A percentile compares a stretch with the other conserved stretches of the same genome.
These are phyloP conservation scores for Barnettozyma hawaiiensis DNA, from an alignment of 1,139 yeast genomes.

Conservation along the genomic window DNA sequence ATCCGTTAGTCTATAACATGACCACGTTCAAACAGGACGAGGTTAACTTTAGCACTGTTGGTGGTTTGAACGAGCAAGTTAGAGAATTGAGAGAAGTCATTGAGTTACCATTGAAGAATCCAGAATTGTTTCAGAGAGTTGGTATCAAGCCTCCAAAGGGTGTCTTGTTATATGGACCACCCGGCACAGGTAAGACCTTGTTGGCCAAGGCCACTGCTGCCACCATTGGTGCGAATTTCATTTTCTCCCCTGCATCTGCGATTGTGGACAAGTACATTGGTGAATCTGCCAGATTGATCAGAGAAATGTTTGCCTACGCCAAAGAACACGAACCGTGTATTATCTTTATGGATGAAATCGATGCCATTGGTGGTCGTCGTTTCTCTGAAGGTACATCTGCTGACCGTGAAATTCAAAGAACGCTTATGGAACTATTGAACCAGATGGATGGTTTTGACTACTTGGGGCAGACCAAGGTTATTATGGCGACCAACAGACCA, in stretches of 20 bases:
- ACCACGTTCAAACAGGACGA: conserved; percentile 97
- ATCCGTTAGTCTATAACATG: conserved; percentile 97
- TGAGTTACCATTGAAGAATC: conserved; percentile 94
- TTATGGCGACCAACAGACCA: conserved; percentile 99
- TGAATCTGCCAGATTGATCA: conserved; percentile 91
- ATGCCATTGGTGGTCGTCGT: conserved; percentile 98
- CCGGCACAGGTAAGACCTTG: conserved; percentile 96
- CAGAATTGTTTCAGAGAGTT: conserved; percentile 90
- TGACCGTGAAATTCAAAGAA: conserved; percentile 98
- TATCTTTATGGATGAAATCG: conserved; percentile 98
- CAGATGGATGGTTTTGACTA: conserved; percentile 99
- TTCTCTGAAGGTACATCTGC: conserved; percentile 98
- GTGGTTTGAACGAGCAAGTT: conserved; percentile 94
- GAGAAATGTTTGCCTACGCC: conserved; percentile 99
- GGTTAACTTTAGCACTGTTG: conserved; percentile 89
- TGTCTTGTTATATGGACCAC: conserved; percentile 96
- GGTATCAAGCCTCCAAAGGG: conserved; percentile 99
- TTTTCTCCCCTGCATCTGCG: conserved; percentile 96
- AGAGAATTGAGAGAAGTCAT: conserved; percentile 96
- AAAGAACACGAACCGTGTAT: conserved; percentile 98
- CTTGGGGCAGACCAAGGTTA: conserved; percentile 93
- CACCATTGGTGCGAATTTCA: conserved; percentile 96
- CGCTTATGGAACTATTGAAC: conserved; percentile 93
- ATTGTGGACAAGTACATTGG: conserved; percentile 98
- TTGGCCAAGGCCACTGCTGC: conserved; percentile 98